A percentile compares a stretch with the other conserved stretches of the same genome.
Evolutionary conservation across 2,329 filamentous ascomycete species (phyloP).

Genomic region (Ophiocordyceps camponoti-floridani): DNA sequence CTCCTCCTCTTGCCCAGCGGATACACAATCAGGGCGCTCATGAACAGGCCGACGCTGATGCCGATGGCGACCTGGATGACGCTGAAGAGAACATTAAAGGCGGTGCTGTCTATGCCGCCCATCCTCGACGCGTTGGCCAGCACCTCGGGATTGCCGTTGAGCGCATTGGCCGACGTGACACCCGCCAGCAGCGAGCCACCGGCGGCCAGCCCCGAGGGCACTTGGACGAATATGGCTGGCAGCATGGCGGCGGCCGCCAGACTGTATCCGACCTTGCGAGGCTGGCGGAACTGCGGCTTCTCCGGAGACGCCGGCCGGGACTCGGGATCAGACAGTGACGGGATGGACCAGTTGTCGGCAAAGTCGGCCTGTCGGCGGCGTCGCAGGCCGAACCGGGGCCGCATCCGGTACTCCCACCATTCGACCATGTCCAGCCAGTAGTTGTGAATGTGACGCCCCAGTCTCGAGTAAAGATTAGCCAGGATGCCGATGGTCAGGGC

Average conservation of each 20-base stretch:
- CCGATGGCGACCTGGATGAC: slow-evolving; percentile 45
- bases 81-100: slow-evolving; percentile 35
- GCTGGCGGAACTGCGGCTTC: slow-evolving; percentile 9
- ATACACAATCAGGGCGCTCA: slow-evolving; percentile 37
- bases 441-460: slow-evolving; percentile 41
- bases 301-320: slow-evolving; percentile 9
- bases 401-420: slow-evolving; percentile 30
- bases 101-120: slow-evolving; percentile 21
- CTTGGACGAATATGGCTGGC: slow-evolving; percentile 65
- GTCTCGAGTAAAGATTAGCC: slow-evolving; percentile 61
- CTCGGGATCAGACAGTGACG: slow-evolving; percentile 14
- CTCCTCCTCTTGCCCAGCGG: slow-evolving; percentile 39
- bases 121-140: slow-evolving; percentile 3
- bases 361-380: neutral
- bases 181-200: slow-evolving; percentile 40
- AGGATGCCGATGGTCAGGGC: slow-evolving; percentile 60
- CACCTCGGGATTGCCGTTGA: slow-evolving; percentile 21
- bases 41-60: slow-evolving; percentile 41
- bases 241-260: slow-evolving; percentile 73
- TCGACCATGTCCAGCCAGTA: slow-evolving; percentile 26
- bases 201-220: slow-evolving; percentile 43
- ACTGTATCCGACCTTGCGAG: slow-evolving; percentile 45
- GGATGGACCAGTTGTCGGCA: slow-evolving; percentile 13
- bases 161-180: slow-evolving; percentile 34
- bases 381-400: slow-evolving; percentile 12